Conservation (phyloP, 2,329 filamentous ascomycete species). For the Colletotrichum navitas region DNA sequence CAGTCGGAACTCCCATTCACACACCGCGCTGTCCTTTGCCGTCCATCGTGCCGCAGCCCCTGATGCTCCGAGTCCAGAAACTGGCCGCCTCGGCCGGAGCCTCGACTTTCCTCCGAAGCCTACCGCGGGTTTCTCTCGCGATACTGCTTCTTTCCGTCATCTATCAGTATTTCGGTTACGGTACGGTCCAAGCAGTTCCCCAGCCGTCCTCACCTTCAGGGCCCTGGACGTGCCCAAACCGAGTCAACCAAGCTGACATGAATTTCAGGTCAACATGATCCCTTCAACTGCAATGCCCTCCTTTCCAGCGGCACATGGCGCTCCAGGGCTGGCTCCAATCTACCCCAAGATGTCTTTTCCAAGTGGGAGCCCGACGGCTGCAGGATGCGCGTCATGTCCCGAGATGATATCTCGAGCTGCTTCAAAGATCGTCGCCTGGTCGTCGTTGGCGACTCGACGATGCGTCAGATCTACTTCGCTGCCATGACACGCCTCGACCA, state of each 20-base stretch:
- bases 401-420: slow-evolving; percentile 65
- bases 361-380: slow-evolving; percentile 73
- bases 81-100: slow-evolving; percentile 32
- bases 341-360: slow-evolving; percentile 50
- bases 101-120: slow-evolving; percentile 20
- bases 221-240: background rate
- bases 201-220: background rate
- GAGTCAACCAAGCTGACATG: slow-evolving; percentile 16
- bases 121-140: slow-evolving; percentile 30
- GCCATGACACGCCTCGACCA: slow-evolving; percentile 41
- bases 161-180: slow-evolving; percentile 39
- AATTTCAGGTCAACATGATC: slow-evolving; percentile 52
- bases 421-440: slow-evolving; percentile 64
- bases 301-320: slow-evolving; percentile 65
- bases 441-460: slow-evolving; percentile 72
- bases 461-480: slow-evolving; percentile 72
- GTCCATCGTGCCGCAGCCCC: slow-evolving; percentile 5
- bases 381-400: slow-evolving; percentile 67
- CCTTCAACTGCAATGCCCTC: slow-evolving; percentile 66
- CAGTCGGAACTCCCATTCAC: slow-evolving; percentile 26
- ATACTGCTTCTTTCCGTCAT: slow-evolving; percentile 34
- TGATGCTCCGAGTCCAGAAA: slow-evolving; percentile 31
- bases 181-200: slow-evolving; percentile 3
- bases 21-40: slow-evolving; percentile 8
- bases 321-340: slow-evolving; percentile 47